These are phyloP conservation scores for Trametes coccinea DNA, from an alignment of 768 basidiomycete species.

Conservation along the genomic window DNA sequence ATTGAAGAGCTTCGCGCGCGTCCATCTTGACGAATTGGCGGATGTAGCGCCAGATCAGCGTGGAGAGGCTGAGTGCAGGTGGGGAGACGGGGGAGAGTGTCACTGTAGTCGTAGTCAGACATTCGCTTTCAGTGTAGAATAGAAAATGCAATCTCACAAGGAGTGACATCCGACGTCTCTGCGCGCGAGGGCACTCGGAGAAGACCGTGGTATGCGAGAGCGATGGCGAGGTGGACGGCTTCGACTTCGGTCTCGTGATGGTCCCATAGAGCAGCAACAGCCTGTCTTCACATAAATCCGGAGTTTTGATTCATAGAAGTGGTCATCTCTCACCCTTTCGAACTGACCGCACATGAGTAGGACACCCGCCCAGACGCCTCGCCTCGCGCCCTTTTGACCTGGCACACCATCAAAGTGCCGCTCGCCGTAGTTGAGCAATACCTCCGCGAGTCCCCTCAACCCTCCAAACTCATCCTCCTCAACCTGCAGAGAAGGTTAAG, in stretches of 20 bases:
- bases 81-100: conserved; percentile 65
- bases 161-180: conserved; percentile 83
- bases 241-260: conserved; percentile 87
- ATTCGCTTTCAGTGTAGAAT: not conserved
- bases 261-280: conserved; percentile 88
- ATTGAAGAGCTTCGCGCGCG: conserved; percentile 91
- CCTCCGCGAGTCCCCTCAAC: conserved; percentile 71
- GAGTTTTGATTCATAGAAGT: no score
- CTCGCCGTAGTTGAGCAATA: conserved; percentile 75
- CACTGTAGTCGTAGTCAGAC: conserved; percentile 44
- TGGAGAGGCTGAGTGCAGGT: conserved; percentile 78
- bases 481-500: conserved; percentile 42
- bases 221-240: conserved; percentile 91
- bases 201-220: conserved; percentile 90
- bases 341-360: conserved; percentile 93
- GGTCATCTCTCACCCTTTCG: conserved; percentile 63
- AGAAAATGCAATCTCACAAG: conserved; percentile 49
- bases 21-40: conserved; percentile 92
- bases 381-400: conserved; percentile 56
- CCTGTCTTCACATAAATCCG: conserved; percentile 44
- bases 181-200: conserved; percentile 79
- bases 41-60: conserved; percentile 90
- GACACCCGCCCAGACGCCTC: conserved; percentile 79
- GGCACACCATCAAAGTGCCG: conserved; percentile 76
- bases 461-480: conserved; percentile 84